Base-by-base conservation (phyloP, 228 moss, liverwort and hornwort genomes). In the Sphagnum magellanicum region DNA sequence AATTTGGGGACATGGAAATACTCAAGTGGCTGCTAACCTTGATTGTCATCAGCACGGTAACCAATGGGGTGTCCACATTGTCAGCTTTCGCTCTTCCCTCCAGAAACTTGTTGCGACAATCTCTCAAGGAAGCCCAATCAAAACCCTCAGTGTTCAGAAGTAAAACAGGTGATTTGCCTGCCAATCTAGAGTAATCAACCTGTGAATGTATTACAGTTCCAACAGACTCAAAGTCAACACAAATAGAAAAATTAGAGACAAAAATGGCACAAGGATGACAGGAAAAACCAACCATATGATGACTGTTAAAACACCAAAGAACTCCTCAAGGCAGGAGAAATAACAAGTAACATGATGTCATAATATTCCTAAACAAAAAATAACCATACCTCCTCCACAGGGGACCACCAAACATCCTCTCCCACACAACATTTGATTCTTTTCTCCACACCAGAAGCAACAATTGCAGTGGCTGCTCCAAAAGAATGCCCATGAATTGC, bases 351-450 rank as follows among this genome's bases (percentile, higher is more conserved):
- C 32, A 32, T 2, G 1, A 32, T 32, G 32, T 32, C 32, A 32
- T 32, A 32, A 32, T 32, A 32, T 32, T 32, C 3, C 32, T 32
- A 32, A 32, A 32, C 32, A 32, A 32, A 32, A 32, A 2, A 32
- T 32, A 32, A 32, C 32, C 32, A 32, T 68, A 87, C 85, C 77
- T 86, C 81, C 73, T 81, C 83, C 64, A 92, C 5, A n/a, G 92
- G 92, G 71, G 79, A 57, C 95, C 95, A 96, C 95, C 95, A 96
- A n/a, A 96, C 91, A 71, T 96, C 95, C 73, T 90, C 72, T 16
- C 89, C 95, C 51, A 92, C 79, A 72, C 92, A 92, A 73, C 92
- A 92, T 72, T 89, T 92, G 76, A 96, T 89, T 63, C 92, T 87
- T 63, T 85, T 81, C 52, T 96, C 95, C 4, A 74, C 50, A 77